Percentiles rank a stretch among this genome's conserved stretches.
These are phyloP conservation scores for Penicillium glabrum DNA, from an alignment of 2,329 filamentous ascomycete genomes.

Conservation along the genomic window DNA sequence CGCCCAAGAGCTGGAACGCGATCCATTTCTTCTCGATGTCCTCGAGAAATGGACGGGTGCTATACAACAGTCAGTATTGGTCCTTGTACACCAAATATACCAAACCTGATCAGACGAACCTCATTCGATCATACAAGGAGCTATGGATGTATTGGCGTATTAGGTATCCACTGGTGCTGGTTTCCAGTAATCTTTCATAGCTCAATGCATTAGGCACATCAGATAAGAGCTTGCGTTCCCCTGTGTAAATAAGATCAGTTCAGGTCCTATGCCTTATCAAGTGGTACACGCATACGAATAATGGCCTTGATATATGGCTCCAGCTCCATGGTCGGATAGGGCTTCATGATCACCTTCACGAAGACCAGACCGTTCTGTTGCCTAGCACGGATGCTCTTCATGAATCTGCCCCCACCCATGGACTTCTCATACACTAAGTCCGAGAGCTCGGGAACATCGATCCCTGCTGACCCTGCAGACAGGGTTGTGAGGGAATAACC, in stretches of 20 bases:
- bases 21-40: conserved; percentile 99
- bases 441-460: conserved; percentile 87
- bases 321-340: conserved; percentile 77
- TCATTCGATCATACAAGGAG: conserved; percentile 92
- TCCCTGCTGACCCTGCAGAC: conserved; percentile 85
- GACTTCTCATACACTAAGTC: conserved; percentile 91
- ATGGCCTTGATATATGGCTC: conserved; percentile 76
- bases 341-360: conserved; percentile 93
- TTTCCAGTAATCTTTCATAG: conserved; percentile 90
- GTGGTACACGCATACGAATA: conserved; percentile 56
- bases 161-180: conserved; percentile 85
- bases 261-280: not conserved
- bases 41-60: conserved; percentile 92
- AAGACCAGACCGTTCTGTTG: conserved; percentile 89
- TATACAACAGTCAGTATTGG: conserved; percentile 42
- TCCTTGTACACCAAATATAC: not conserved
- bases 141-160: conserved; percentile 95
- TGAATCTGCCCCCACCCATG: conserved; percentile 86
- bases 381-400: conserved; percentile 91
- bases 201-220: conserved; percentile 87
- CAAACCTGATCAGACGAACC: conserved; percentile 34
- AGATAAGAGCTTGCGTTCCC: conserved; percentile 74
- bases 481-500: conserved; percentile 92
- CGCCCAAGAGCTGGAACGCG: conserved; percentile 90
- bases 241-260: conserved; percentile 45